Conservation (phyloP, 2,329 filamentous ascomycete species). For the Paecilomyces sp. region DNA sequence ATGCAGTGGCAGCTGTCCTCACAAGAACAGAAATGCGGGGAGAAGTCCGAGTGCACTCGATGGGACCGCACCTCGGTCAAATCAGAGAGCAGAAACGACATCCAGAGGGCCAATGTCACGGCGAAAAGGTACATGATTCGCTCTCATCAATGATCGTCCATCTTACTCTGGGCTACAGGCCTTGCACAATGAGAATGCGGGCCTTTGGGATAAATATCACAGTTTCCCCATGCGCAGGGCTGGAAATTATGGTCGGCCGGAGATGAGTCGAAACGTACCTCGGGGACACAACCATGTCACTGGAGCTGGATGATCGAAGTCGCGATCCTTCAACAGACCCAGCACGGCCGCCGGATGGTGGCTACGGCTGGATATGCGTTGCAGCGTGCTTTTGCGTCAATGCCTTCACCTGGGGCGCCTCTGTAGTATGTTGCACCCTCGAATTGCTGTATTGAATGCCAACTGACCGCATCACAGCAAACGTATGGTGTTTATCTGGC, state of each 20-base stretch:
- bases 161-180: no score
- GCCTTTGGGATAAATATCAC: no score
- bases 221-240: no score
- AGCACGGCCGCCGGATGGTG: constrained; percentile 14
- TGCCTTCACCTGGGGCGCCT: constrained; percentile 21
- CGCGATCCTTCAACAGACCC: no score
- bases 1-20: not conserved
- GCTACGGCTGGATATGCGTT: constrained; percentile 25
- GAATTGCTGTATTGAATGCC: not conserved
- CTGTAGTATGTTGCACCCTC: not conserved
- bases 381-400: constrained; percentile 18
- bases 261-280: no score
- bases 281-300: no score
- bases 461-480: not conserved
- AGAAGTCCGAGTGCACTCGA: not conserved
- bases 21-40: not conserved
- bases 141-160: not conserved
- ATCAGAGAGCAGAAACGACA: not conserved
- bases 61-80: no score
- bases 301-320: no score
- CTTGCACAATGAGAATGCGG: no score
- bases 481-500: not conserved
- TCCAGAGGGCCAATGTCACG: not conserved
- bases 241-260: no score
- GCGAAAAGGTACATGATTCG: not conserved